Percentiles rank a stretch among this genome's conserved stretches.
Evolutionary conservation across 225 moss, liverwort and hornwort genomes (phyloP).

Genomic region (Climacium dendroides): DNA sequence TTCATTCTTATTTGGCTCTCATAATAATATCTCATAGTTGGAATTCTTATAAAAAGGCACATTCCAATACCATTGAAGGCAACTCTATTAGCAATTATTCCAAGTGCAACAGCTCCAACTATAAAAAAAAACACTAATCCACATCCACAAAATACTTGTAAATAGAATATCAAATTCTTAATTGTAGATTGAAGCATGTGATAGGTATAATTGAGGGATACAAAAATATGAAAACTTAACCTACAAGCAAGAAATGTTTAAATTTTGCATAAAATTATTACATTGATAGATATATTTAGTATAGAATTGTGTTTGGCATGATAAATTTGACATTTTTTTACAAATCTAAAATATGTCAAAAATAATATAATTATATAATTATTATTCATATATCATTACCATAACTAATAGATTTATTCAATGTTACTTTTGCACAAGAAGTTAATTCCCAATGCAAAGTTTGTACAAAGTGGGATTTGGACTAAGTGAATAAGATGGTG

Average conservation of each 20-base stretch:
- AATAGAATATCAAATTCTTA: no score
- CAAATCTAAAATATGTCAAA: background rate
- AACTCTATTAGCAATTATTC: no score
- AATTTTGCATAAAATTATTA: background rate
- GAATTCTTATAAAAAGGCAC: no score
- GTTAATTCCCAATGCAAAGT: background rate
- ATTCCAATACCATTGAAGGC: no score
- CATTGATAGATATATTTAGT: background rate
- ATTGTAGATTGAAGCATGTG: background rate
- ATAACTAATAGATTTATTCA: background rate
- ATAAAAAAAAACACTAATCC: no score
- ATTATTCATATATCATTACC: background rate
- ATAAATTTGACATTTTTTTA: background rate
- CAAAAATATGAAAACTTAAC: background rate
- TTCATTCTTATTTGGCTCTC: no score
- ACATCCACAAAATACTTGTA: no score
- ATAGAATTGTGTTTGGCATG: background rate
- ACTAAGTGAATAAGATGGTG: background rate
- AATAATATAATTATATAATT: background rate
- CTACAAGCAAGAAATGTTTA: background rate
- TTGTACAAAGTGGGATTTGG: background rate
- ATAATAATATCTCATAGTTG: no score
- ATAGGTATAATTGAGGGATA: background rate
- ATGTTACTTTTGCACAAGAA: background rate
- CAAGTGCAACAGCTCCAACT: no score